Percentiles rank a stretch among this genome's conserved stretches.
phyloP scores from a whole-genome alignment of 2,329 filamentous ascomycete species.

The Aspergillus aculeatinus region DNA sequence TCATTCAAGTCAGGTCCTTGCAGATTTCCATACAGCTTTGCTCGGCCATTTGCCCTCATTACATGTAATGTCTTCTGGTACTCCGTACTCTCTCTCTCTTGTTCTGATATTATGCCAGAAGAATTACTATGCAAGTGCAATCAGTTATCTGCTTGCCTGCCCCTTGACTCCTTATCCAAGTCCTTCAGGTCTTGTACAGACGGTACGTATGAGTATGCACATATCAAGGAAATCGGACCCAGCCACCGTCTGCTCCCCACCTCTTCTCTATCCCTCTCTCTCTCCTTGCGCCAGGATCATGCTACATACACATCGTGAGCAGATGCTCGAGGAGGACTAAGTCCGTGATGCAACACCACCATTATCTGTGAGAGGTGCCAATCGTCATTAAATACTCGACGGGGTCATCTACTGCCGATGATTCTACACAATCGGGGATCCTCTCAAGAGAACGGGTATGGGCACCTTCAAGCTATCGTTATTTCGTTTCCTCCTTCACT shows the following conservation, averaged over 20 bases:
- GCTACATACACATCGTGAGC: background rate
- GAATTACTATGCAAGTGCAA: background rate
- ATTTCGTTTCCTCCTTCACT: too few species aligned
- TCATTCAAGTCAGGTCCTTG: constrained; percentile 27
- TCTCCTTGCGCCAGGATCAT: constrained; percentile 3
- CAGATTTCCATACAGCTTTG: constrained; percentile 21
- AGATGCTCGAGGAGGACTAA: background rate
- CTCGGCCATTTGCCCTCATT: background rate
- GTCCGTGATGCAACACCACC: background rate
- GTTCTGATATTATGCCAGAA: background rate
- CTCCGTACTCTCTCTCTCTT: background rate
- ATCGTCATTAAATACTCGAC: background rate
- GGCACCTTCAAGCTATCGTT: background rate
- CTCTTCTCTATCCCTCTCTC: background rate
- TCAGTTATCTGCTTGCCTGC: background rate
- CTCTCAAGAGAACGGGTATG: background rate
- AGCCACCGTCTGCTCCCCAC: background rate
- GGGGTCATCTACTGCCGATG: background rate
- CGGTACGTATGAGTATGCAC: background rate
- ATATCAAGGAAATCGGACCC: background rate
- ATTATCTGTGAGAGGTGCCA: background rate
- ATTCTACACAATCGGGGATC: background rate
- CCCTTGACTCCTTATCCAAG: background rate
- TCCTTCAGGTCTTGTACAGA: background rate
- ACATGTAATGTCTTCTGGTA: too few species aligned